A percentile compares a stretch with the other conserved stretches of the same genome.
Conservation (phyloP, 805 yeast species). For the Metschnikowia similis region DNA sequence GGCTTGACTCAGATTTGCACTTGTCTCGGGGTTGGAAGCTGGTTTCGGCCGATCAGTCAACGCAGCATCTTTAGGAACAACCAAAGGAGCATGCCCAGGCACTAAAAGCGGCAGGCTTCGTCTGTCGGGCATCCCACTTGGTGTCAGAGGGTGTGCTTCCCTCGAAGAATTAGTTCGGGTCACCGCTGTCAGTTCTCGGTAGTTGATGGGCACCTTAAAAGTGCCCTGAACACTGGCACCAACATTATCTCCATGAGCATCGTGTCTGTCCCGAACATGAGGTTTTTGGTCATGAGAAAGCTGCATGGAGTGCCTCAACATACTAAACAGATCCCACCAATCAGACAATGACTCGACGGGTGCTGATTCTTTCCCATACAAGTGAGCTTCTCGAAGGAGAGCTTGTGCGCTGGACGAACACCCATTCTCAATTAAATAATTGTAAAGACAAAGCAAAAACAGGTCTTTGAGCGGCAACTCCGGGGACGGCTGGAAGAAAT, state of each 20-base stretch:
- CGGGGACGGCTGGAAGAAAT: constrained; percentile 1
- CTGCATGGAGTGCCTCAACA: not conserved
- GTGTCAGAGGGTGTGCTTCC: not conserved
- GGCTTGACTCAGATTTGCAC: not conserved
- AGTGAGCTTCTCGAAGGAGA: constrained; percentile 1
- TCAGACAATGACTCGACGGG: not conserved
- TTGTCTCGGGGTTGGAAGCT: not conserved
- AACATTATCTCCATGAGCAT: not conserved
- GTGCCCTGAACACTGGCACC: not conserved
- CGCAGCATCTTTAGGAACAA: not conserved
- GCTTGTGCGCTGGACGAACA: constrained; percentile 1
- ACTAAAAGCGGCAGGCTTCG: constrained; percentile 2
- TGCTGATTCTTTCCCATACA: not conserved
- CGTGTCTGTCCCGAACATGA: not conserved
- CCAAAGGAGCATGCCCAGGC: constrained; percentile 3
- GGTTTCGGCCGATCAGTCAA: not conserved
- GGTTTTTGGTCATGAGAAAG: not conserved
- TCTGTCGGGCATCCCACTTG: not conserved
- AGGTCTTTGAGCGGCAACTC: not conserved
- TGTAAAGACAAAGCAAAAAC: constrained; percentile 2
- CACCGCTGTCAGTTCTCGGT: not conserved
- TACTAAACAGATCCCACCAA: constrained; percentile 2
- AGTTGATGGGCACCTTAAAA: constrained; percentile 2
- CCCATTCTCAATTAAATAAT: constrained; percentile 1
- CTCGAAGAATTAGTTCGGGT: not conserved